phyloP scores from a whole-genome alignment of 495 filamentous ascomycete species.

The Penicillium herquei region DNA sequence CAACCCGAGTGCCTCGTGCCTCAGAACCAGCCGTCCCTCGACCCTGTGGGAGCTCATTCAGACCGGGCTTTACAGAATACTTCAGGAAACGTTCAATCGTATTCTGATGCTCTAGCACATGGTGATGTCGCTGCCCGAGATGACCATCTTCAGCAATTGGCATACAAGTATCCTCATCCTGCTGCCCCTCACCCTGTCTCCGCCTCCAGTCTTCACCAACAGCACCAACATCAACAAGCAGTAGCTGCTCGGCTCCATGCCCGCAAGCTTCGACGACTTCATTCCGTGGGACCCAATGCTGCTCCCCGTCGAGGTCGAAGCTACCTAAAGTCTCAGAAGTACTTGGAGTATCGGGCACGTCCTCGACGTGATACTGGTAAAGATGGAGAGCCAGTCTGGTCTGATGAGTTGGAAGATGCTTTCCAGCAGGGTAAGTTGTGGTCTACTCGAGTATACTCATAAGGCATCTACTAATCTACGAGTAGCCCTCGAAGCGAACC shows the following conservation, averaged over 20 bases:
- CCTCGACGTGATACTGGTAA: slow-evolving; percentile 58
- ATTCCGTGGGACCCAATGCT: slow-evolving; percentile 34
- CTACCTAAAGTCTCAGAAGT: slow-evolving; percentile 50
- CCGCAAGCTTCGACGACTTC: slow-evolving; percentile 39
- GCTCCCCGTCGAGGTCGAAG: slow-evolving; percentile 36
- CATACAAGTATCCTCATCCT: slow-evolving; percentile 42
- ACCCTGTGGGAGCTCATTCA: slow-evolving; percentile 39
- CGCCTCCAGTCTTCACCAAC: slow-evolving; percentile 28
- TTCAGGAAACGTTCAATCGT: slow-evolving; percentile 50
- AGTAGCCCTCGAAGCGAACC: slow-evolving; percentile 75
- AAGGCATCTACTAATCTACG: background rate
- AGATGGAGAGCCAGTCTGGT: slow-evolving; percentile 68
- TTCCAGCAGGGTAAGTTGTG: slow-evolving; percentile 78
- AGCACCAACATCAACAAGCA: slow-evolving; percentile 27
- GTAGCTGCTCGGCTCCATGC: slow-evolving; percentile 35
- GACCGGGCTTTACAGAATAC: slow-evolving; percentile 49
- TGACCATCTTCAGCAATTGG: slow-evolving; percentile 40
- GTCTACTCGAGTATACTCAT: background rate
- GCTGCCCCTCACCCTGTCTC: slow-evolving; percentile 34
- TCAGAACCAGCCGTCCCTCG: slow-evolving; percentile 42
- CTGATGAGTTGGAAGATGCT: slow-evolving; percentile 76
- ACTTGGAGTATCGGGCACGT: slow-evolving; percentile 64
- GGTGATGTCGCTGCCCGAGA: slow-evolving; percentile 33
- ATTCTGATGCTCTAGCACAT: slow-evolving; percentile 37
- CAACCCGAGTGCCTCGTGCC: slow-evolving; percentile 45